Conservation (phyloP, 2,329 filamentous ascomycete species). For the Hypoxylon sp. region DNA sequence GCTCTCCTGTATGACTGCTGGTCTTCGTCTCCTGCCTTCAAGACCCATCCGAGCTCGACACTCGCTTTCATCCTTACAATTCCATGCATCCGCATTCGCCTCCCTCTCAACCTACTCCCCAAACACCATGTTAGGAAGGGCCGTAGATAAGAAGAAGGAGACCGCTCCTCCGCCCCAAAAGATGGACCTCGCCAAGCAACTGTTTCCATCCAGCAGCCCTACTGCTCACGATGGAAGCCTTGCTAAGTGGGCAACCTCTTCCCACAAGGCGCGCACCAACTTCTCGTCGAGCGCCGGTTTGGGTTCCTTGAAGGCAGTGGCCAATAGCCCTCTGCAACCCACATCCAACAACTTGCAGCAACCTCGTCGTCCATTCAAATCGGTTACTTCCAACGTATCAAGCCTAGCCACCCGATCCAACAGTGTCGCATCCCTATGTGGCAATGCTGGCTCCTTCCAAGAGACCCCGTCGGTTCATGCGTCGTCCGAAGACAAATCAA, state of each 20-base stretch:
- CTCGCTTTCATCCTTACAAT: conserved; percentile 18
- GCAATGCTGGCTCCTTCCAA: conserved; percentile 62
- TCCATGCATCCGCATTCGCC: conserved; percentile 21
- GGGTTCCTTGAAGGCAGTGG: conserved; percentile 56
- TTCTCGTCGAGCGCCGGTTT: conserved; percentile 51
- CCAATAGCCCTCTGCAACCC: conserved; percentile 50
- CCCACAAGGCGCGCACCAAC: conserved; percentile 59
- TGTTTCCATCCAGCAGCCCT: conserved; percentile 70
- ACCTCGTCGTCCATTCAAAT: conserved; percentile 35
- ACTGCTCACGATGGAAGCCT: conserved; percentile 60
- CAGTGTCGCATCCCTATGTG: conserved; percentile 58
- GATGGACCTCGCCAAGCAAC: conserved; percentile 60
- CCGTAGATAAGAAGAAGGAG: conserved; percentile 53
- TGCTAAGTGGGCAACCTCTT: conserved; percentile 55
- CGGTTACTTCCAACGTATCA: conserved; percentile 28
- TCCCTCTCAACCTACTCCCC: conserved; percentile 18
- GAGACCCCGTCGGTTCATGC: conserved; percentile 56
- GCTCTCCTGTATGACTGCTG: conserved; percentile 44
- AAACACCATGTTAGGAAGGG: conserved; percentile 47
- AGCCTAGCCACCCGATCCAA: conserved; percentile 36
- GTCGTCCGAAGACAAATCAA: conserved; percentile 43
- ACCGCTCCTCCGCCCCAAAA: conserved; percentile 50
- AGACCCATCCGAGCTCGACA: conserved; percentile 37
- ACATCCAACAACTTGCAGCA: conserved; percentile 53
- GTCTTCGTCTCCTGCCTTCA: conserved; percentile 39